These are phyloP conservation scores for Cytospora leucostoma DNA, from an alignment of 2,329 filamentous ascomycete species.

Conservation along the genomic window DNA sequence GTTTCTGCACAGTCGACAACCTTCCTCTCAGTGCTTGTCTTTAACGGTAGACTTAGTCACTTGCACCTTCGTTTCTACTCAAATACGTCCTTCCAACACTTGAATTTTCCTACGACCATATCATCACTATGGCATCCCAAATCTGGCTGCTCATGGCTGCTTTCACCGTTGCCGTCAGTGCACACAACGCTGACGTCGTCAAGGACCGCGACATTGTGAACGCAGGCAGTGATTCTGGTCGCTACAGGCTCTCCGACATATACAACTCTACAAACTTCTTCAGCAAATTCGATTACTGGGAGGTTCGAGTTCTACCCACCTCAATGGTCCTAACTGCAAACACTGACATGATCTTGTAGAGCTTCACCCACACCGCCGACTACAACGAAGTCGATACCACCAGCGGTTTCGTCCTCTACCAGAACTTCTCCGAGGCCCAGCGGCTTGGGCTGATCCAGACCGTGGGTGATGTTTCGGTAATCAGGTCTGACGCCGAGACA, in stretches of 20 bases:
- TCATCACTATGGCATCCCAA: not conserved
- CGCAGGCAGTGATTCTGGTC: not conserved
- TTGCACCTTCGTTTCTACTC: too few relatives aligned
- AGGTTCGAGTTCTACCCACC: slow-evolving; percentile 33
- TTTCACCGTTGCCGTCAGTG: not conserved
- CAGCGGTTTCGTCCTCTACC: slow-evolving; percentile 63
- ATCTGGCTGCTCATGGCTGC: not conserved
- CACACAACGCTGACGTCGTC: not conserved
- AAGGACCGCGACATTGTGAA: not conserved
- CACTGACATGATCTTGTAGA: slow-evolving; percentile 13
- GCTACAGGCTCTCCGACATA: slow-evolving; percentile 42
- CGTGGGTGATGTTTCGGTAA: slow-evolving; percentile 39
- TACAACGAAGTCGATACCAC: slow-evolving; percentile 56
- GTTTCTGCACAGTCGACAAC: too few relatives aligned
- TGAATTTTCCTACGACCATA: not conserved
- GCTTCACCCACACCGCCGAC: slow-evolving; percentile 19
- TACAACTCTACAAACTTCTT: slow-evolving; percentile 50
- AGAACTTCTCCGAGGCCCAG: slow-evolving; percentile 38
- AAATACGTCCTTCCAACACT: too few relatives aligned
- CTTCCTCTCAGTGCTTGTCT: too few relatives aligned
- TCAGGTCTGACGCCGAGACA: slow-evolving; percentile 42
- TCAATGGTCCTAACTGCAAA: not conserved
- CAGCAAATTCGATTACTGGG: slow-evolving; percentile 48
- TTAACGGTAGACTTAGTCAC: too few relatives aligned
- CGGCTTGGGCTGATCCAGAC: slow-evolving; percentile 39